Evolutionary conservation across 1,284 basidiomycete genomes (phyloP).

Genomic region (Pseudozyma sp.): DNA sequence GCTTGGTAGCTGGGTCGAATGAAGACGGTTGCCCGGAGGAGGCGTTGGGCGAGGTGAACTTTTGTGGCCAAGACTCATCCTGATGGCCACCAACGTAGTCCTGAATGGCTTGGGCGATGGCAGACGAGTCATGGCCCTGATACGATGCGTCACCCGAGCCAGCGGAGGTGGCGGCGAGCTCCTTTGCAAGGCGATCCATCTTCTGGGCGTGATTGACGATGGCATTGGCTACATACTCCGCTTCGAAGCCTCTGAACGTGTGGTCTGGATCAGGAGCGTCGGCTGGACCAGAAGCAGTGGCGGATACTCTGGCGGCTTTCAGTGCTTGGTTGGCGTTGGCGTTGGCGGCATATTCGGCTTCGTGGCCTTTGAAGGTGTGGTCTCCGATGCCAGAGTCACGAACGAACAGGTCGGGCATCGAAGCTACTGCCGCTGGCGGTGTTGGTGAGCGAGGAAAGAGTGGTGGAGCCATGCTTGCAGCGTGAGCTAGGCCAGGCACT

Average conservation of each 20-base stretch:
- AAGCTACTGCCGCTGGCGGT: no score
- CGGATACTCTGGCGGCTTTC: background rate
- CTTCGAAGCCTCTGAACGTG: conserved; percentile 45
- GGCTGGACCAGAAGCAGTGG: no score
- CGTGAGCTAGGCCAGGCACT: conserved; percentile 6
- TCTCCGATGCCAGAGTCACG: conserved; percentile 21
- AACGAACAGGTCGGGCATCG: background rate
- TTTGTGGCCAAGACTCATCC: conserved; percentile 23
- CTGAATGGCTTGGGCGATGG: conserved; percentile 50
- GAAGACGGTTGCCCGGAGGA: background rate
- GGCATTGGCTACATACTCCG: conserved; percentile 43
- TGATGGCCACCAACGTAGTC: conserved; percentile 42
- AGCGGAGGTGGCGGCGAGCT: conserved; percentile 11
- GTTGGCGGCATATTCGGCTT: conserved; percentile 37
- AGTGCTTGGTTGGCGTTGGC: conserved; percentile 40
- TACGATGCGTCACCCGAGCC: conserved; percentile 6
- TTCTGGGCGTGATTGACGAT: conserved; percentile 37
- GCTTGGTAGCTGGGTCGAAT: background rate
- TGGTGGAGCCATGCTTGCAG: conserved; percentile 32
- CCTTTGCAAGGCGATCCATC: conserved; percentile 31
- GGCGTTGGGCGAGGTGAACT: conserved; percentile 11
- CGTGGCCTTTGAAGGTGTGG: conserved; percentile 42
- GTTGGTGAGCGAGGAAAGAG: background rate
- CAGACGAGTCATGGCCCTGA: conserved; percentile 40
- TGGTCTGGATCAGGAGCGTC: conserved; percentile 13